Evolutionary conservation across 768 basidiomycete genomes (phyloP).

Genomic region (Lactarius trivialis): DNA sequence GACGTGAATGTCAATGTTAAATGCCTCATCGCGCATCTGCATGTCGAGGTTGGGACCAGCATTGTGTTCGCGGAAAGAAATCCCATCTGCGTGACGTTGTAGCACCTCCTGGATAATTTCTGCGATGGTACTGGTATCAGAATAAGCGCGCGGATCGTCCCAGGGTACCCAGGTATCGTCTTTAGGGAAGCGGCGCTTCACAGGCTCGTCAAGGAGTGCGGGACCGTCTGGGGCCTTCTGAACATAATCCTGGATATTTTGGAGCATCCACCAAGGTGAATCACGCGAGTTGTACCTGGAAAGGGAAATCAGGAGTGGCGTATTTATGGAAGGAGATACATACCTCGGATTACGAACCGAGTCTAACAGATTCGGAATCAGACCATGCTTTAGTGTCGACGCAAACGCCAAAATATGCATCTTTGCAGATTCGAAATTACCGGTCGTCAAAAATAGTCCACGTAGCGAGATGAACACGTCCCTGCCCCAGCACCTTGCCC

Average conservation of each 20-base stretch:
- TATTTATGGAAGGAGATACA: conserved; percentile 18
- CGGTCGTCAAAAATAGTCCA: conserved; percentile 90
- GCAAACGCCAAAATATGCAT: conserved; percentile 90
- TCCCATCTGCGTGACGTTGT: conserved; percentile 88
- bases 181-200: conserved; percentile 90
- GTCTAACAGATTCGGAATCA: conserved; percentile 94
- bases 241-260: conserved; percentile 95
- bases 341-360: conserved; percentile 80
- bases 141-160: conserved; percentile 80
- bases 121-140: conserved; percentile 76
- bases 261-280: conserved; percentile 99
- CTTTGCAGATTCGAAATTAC: conserved; percentile 78
- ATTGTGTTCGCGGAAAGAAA: conserved; percentile 92
- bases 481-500: conserved; percentile 97
- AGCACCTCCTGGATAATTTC: conserved; percentile 95
- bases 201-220: conserved; percentile 67
- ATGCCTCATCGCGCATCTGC: conserved; percentile 92
- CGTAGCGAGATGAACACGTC: conserved; percentile 91
- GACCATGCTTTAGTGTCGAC: conserved; percentile 88
- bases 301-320: background rate
- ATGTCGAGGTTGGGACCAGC: conserved; percentile 95
- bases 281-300: conserved; percentile 90
- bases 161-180: conserved; percentile 93
- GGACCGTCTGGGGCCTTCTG: conserved; percentile 78
- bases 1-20: conserved; percentile 89